phyloP scores from a whole-genome alignment of 345 rosid species.

The Noccaea bulbosa region DNA sequence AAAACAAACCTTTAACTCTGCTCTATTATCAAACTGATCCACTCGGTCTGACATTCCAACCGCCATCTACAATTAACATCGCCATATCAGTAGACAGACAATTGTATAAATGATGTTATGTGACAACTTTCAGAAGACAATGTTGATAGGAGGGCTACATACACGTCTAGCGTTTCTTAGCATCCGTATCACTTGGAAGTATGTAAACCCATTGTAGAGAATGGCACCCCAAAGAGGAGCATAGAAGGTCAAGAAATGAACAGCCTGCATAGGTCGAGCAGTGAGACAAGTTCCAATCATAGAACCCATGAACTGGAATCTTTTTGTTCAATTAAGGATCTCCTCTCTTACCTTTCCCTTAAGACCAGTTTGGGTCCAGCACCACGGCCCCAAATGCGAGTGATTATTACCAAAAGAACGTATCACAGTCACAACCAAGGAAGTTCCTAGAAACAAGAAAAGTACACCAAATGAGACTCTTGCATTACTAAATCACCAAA shows the following conservation, averaged over 20 bases:
- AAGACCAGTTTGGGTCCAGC: conserved; percentile 85
- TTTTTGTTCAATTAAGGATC: neutral
- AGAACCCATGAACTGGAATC: neutral
- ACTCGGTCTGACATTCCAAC: conserved; percentile 85
- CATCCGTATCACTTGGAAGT: conserved; percentile 96
- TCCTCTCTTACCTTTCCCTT: conserved; percentile 68
- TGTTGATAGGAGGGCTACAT: conserved; percentile 32
- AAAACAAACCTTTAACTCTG: conserved; percentile 74
- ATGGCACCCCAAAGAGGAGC: conserved; percentile 96
- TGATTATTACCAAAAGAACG: conserved; percentile 88
- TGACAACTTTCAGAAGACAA: conserved; percentile 14
- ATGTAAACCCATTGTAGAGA: conserved; percentile 90
- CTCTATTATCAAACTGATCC: conserved; percentile 64
- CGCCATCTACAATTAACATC: conserved; percentile 71
- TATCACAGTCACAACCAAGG: conserved; percentile 75
- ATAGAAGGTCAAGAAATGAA: conserved; percentile 86
- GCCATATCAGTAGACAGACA: conserved; percentile 16
- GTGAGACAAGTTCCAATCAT: conserved; percentile 3
- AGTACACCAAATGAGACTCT: conserved; percentile 29
- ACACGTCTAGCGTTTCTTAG: conserved; percentile 91
- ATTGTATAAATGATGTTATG: neutral
- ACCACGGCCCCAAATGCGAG: conserved; percentile 71
- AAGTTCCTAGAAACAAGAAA: conserved; percentile 57
- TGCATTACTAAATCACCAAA: neutral
- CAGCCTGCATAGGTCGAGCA: conserved; percentile 62